A percentile compares a stretch with the other conserved stretches of the same genome.
These are phyloP conservation scores for Saccharomyces hybrid DNA, from an alignment of 1,139 yeast genomes.

Conservation along the genomic window DNA sequence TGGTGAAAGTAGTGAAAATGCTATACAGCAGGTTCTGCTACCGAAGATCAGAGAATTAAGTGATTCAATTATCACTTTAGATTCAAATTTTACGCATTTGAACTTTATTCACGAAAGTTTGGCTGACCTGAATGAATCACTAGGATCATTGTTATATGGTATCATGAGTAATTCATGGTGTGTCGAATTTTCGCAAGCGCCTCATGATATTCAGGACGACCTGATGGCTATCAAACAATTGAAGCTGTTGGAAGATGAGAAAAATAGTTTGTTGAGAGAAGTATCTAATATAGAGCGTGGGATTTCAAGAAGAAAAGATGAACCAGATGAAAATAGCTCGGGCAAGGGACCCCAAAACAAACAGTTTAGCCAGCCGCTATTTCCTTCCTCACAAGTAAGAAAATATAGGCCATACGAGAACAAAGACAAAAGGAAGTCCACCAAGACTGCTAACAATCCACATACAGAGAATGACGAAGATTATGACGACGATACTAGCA, in stretches of 20 bases:
- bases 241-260: constrained; percentile 18
- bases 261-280: constrained; percentile 12
- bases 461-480: constrained; percentile 3
- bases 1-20: constrained; percentile 15
- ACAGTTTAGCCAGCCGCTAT: constrained; percentile 8
- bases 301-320: not conserved
- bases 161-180: constrained; percentile 69
- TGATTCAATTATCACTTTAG: constrained; percentile 40
- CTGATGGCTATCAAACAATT: constrained; percentile 16
- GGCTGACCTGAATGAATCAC: constrained; percentile 52
- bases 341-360: not conserved
- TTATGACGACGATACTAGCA: constrained; percentile 26
- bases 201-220: constrained; percentile 24
- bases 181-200: constrained; percentile 41
- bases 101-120: constrained; percentile 46
- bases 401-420: not conserved
- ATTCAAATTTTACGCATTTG: constrained; percentile 41
- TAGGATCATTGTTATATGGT: constrained; percentile 54
- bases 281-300: constrained; percentile 9
- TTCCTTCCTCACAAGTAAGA: constrained; percentile 4
- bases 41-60: constrained; percentile 28
- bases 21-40: constrained; percentile 21
- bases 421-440: not conserved
- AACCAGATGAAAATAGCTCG: constrained; percentile 2
- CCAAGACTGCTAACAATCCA: not conserved